A percentile compares a stretch with the other conserved stretches of the same genome.
Conservation (phyloP, 768 basidiomycete genomes). For the Psilocybe azurescens region DNA sequence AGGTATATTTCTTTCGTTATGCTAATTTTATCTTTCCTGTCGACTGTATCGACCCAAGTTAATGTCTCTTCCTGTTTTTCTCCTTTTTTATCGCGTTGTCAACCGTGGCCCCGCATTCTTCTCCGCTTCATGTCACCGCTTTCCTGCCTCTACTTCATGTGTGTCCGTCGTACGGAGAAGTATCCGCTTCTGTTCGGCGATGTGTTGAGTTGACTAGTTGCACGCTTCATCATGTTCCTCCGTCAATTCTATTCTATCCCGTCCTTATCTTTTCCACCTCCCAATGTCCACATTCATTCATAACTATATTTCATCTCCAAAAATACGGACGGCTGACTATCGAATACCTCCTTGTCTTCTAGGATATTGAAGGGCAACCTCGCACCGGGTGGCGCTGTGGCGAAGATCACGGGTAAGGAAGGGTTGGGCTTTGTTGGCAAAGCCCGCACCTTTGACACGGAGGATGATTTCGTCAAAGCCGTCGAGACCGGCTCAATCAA, state of each 20-base stretch:
- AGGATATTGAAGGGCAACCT: constrained; percentile 93
- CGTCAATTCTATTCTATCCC: background rate
- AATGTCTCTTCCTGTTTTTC: constrained; percentile 8
- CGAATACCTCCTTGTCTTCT: constrained; percentile 5
- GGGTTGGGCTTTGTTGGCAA: constrained; percentile 89
- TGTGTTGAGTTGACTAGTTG: constrained; percentile 1
- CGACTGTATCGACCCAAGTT: constrained; percentile 1
- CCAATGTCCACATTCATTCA: background rate
- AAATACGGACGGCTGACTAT: background rate
- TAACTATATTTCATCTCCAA: background rate
- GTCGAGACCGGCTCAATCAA: constrained; percentile 89
- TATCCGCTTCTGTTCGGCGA: background rate
- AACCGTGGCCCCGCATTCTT: constrained; percentile 16
- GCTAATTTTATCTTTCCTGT: constrained; percentile 7
- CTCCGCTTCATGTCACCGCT: constrained; percentile 17
- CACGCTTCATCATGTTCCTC: constrained; percentile 6
- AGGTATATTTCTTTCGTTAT: constrained; percentile 52
- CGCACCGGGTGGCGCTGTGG: constrained; percentile 94
- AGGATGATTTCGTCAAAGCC: constrained; percentile 86
- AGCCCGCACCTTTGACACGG: constrained; percentile 91
- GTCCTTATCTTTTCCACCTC: background rate
- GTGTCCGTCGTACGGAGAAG: background rate
- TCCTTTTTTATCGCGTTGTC: constrained; percentile 11
- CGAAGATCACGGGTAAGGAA: constrained; percentile 97
- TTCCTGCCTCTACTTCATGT: background rate